These are phyloP conservation scores for Paecilomyces fulvus DNA, from an alignment of 2,329 filamentous ascomycete genomes.

Conservation along the genomic window DNA sequence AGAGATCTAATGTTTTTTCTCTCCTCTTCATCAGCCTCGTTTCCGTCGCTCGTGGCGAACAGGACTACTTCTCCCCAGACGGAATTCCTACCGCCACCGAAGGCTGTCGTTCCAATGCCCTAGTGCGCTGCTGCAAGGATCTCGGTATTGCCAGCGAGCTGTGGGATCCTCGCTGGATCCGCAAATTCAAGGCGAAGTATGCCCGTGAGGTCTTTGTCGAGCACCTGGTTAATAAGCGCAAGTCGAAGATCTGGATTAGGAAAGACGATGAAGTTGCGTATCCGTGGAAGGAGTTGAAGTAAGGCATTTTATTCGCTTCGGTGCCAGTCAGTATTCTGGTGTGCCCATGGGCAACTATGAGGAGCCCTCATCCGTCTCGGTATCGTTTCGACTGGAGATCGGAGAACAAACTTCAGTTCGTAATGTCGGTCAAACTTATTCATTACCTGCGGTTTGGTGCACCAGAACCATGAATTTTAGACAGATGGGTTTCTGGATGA, in stretches of 20 bases:
- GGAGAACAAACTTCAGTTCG: too few species aligned
- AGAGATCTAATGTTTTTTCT: conserved; percentile 3
- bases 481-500: neutral
- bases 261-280: conserved; percentile 70
- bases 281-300: conserved; percentile 48
- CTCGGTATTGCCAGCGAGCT: conserved; percentile 88
- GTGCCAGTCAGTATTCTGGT: neutral
- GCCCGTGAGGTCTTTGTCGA: conserved; percentile 83
- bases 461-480: neutral
- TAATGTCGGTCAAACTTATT: too few species aligned
- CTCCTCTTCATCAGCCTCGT: conserved; percentile 58
- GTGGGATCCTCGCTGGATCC: conserved; percentile 90
- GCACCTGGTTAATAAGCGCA: conserved; percentile 78
- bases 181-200: conserved; percentile 66
- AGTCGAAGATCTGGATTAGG: conserved; percentile 74
- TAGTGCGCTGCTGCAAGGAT: conserved; percentile 98
- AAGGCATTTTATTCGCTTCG: neutral
- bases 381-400: too few species aligned
- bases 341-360: neutral
- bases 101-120: conserved; percentile 93
- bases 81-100: conserved; percentile 90
- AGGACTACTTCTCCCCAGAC: conserved; percentile 84
- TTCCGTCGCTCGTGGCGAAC: conserved; percentile 85
- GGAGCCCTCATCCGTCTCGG: neutral
- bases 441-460: too few species aligned